phyloP scores from a whole-genome alignment of 1,284 basidiomycete genomes.

The Cryptococcus sp. region DNA sequence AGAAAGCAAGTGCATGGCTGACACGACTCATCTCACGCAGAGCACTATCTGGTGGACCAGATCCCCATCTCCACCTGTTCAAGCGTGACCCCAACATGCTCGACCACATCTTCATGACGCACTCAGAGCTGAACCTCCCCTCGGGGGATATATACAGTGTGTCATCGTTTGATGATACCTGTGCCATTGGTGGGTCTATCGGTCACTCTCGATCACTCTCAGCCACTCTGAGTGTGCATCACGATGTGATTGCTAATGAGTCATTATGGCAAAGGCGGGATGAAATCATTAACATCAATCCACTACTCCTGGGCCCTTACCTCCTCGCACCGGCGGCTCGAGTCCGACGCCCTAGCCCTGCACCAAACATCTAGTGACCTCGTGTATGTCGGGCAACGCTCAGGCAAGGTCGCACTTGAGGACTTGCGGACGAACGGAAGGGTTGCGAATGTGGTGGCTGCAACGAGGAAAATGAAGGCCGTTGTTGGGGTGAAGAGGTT shows the following conservation, averaged over 20 bases:
- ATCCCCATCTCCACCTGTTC: constrained; percentile 39
- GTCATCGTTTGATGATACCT: constrained; percentile 34
- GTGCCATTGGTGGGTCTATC: constrained; percentile 28
- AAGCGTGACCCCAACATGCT: constrained; percentile 20
- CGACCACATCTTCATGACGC: constrained; percentile 22
- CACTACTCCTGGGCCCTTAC: constrained; percentile 12
- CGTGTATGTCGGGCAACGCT: constrained; percentile 35
- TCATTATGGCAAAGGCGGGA: constrained; percentile 13
- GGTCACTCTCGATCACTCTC: neutral
- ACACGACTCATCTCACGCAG: constrained; percentile 7
- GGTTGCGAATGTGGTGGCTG: constrained; percentile 15
- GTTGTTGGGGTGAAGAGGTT: constrained; percentile 38
- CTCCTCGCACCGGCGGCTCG: constrained; percentile 16
- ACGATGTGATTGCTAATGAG: too few species aligned
- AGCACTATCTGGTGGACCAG: constrained; percentile 28
- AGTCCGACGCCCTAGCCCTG: constrained; percentile 33
- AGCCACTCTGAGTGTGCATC: too few species aligned
- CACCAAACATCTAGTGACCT: constrained; percentile 29
- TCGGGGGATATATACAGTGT: constrained; percentile 31
- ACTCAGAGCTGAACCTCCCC: constrained; percentile 26
- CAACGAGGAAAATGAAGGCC: constrained; percentile 25
- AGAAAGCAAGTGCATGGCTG: neutral
- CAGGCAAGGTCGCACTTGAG: constrained; percentile 20
- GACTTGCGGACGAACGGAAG: constrained; percentile 26
- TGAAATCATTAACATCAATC: constrained; percentile 18